Base-by-base conservation (phyloP, 2,329 filamentous ascomycete genomes). In the Penicillium sp. region DNA sequence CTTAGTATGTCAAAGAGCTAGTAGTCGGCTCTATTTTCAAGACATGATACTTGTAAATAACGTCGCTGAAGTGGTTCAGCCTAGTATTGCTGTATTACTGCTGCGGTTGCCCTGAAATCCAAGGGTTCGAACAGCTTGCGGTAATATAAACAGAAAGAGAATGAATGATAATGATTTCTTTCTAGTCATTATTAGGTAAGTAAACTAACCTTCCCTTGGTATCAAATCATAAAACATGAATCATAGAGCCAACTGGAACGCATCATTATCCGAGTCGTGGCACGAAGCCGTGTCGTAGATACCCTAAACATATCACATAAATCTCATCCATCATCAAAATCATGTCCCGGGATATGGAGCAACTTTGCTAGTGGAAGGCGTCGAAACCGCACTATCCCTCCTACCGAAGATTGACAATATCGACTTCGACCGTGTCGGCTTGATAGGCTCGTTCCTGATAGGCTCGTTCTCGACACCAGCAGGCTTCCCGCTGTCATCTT, bases 281-380 rank as follows among this genome's bases (percentile, higher is more conserved):
- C 26, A 13, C 17, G 9, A 26, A 47, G n/a, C n/a, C 7, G 26
- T 26, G 26, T 21, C 23, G n/a, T 47, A 47, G 7, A 47, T 6
- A n/a, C 35, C 5, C 15, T 47, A 7, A 47, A 47, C 23, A 47
- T 47, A 6, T 47, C n/a, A 35, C 44, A 48, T 21, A 26, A 31
- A 35, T 21, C 47, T 41, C n/a, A 38, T 31, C 13, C 15, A 15
- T 47, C 56, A 54, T 55, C 8, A 52, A 52, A 26, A n/a, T 72
- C 60, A 78, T 52, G 76, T 78, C 6, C 75, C 76, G 7, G 76
- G 75, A 60, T 78, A 78, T 44, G 76, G 76, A 29, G 70, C 63
- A 48, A 75, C 68, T 38, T 69, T 68, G 5, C 44, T 56, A 15
- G 23, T 30, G n/a, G 29, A 17, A 38, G 69, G 61, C 1, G 59